Evolutionary conservation across 2,329 filamentous ascomycete species (phyloP), one percentile per base, ranked within the genome.

Genomic region (Pseudopithomyces maydicus): DNA sequence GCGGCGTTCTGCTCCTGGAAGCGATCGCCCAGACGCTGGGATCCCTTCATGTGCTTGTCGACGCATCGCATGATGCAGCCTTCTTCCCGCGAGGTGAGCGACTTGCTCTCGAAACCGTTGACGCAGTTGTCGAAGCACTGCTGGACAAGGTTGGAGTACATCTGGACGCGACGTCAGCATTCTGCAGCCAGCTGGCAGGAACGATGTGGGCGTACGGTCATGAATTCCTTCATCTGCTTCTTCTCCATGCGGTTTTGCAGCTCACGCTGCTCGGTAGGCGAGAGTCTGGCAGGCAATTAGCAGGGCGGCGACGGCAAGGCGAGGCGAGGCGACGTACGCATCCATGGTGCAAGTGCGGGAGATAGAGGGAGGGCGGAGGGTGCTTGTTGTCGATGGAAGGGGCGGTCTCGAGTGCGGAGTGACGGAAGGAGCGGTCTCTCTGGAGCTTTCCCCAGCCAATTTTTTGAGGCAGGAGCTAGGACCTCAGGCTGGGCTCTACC

Each of bases 201-300:
- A 36, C 3, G n/a, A 23, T 4, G 5, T 22, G 12, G 55, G 84
- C 91, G 69, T 85, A 98, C 95, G 72, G 87, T 90, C 89, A 98
- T 97, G 77, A 99, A 98, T 77, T 98, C 94, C 82, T 97, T 97
- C 85, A 99, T 91, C 81, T 99, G 95, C 81, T 95, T 96, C 81
- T 91, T 90, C 83, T 98, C 92, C 87, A 99, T 93, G 79, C 95
- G 92, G 81, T 87, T 81, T 80, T 96, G 90, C 75, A 99, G 90
- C 84, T 95, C 91, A 81, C 91, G 90, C 83, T 96, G 91, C 84
- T 98, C 94, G 71, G 87, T 78, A 71, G 84, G 76, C 68, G 86
- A 91, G 76, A 96, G 89, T 69, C 88, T 90, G 70, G 48, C 48
- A 45, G 17, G 8, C 44, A 29, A 55, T 71, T 60, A 69, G 64